phyloP scores from a whole-genome alignment of 73 alveolate species.

The Paramecium caudatum region DNA sequence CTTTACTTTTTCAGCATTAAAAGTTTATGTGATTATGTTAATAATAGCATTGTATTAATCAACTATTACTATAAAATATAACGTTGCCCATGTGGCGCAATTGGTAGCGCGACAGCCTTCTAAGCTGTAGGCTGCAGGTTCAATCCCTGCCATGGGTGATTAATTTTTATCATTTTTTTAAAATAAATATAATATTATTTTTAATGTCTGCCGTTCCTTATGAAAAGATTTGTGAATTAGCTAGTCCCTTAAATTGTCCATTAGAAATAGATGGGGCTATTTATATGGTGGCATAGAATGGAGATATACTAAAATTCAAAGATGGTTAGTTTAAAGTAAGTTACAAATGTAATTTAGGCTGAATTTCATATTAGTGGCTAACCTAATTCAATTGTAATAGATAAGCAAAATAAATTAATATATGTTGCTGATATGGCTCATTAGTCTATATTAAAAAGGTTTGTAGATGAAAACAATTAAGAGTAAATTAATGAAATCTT shows the following conservation, averaged over 20 bases:
- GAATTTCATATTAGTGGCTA: constrained; percentile 72
- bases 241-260: constrained; percentile 67
- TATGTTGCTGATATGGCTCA: constrained; percentile 79
- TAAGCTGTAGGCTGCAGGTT: constrained; percentile 76
- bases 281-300: constrained; percentile 72
- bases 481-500: constrained; percentile 78
- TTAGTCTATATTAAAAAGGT: constrained; percentile 78
- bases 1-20: too few relatives aligned
- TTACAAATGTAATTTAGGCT: background rate
- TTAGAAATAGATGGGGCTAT: constrained; percentile 72
- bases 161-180: background rate
- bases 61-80: constrained; percentile 10
- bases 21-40: too few relatives aligned
- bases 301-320: constrained; percentile 70
- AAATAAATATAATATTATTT: background rate
- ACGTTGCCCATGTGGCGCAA: constrained; percentile 76
- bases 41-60: background rate
- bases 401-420: constrained; percentile 45
- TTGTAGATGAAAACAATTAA: constrained; percentile 79
- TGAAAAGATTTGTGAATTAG: constrained; percentile 71
- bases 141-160: constrained; percentile 76
- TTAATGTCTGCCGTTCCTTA: constrained; percentile 67
- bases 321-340: constrained; percentile 60
- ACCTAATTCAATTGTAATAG: constrained; percentile 74
- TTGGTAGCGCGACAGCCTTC: constrained; percentile 77